phyloP scores from a whole-genome alignment of 2,329 filamentous ascomycete species.

The Helicocarpus griseus region DNA sequence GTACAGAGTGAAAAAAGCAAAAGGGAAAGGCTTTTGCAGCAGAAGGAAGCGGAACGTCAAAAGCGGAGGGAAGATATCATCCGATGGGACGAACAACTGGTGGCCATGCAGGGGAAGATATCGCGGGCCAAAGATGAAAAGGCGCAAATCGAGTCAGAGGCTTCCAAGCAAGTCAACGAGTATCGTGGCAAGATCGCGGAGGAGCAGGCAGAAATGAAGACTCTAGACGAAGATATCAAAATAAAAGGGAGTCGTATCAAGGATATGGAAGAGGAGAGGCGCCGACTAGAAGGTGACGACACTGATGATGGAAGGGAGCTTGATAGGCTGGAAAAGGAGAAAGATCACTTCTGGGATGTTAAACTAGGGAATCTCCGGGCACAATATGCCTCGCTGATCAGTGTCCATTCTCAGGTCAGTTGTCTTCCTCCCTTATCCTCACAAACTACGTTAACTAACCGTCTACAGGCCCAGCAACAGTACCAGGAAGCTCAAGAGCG shows the following conservation, averaged over 20 bases:
- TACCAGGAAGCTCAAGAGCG: conserved; percentile 39
- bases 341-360: conserved; percentile 38
- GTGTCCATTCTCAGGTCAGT: conserved; percentile 29
- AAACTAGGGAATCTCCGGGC: conserved; percentile 34
- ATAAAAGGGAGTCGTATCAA: conserved; percentile 53
- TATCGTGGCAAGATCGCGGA: conserved; percentile 35
- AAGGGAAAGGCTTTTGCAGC: conserved; percentile 56
- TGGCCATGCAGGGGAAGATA: conserved; percentile 42
- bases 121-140: conserved; percentile 36
- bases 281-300: conserved; percentile 39
- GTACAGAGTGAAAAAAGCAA: conserved; percentile 70
- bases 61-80: conserved; percentile 52
- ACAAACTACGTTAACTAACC: conserved; percentile 5
- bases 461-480: conserved; percentile 28
- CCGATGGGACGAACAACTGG: conserved; percentile 48
- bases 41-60: conserved; percentile 51
- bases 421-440: not conserved
- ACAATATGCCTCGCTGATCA: conserved; percentile 34
- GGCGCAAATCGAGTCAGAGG: conserved; percentile 30
- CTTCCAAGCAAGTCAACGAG: conserved; percentile 30
- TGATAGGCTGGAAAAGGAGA: conserved; percentile 40
- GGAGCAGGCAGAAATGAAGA: conserved; percentile 42
- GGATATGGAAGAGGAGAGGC: conserved; percentile 49
- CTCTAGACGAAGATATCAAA: conserved; percentile 52
- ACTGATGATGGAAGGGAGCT: conserved; percentile 43